Percentiles rank a stretch among this genome's conserved stretches.
Evolutionary conservation across 441 rosid genomes (phyloP).

Genomic region (Gossypium aridum): DNA sequence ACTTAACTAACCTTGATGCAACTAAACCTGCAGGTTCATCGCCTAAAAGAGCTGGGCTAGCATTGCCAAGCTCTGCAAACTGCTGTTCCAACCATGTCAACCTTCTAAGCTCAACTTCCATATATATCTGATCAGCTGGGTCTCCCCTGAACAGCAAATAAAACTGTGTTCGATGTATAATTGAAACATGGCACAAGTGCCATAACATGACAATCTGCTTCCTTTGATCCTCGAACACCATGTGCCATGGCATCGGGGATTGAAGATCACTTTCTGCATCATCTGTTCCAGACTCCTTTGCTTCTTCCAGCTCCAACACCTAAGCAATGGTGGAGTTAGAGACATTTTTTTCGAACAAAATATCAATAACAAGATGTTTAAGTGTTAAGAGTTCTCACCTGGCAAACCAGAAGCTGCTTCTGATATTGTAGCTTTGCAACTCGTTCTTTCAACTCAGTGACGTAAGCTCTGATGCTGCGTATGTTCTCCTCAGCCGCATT

Average conservation of each 20-base stretch:
- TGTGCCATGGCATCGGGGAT: slow-evolving; percentile 66
- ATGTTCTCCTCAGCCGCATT: slow-evolving; percentile 92
- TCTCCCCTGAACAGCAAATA: slow-evolving; percentile 78
- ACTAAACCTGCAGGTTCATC: slow-evolving; percentile 87
- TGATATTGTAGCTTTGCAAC: slow-evolving; percentile 94
- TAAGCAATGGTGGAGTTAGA: slow-evolving; percentile 14
- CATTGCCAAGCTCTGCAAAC: slow-evolving; percentile 87
- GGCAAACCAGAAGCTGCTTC: slow-evolving; percentile 94
- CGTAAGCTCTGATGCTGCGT: slow-evolving; percentile 70
- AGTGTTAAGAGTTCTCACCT: slow-evolving; percentile 35
- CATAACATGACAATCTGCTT: slow-evolving; percentile 88
- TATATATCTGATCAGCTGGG: slow-evolving; percentile 70
- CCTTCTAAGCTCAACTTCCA: slow-evolving; percentile 91
- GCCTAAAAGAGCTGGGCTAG: slow-evolving; percentile 82
- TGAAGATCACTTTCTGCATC: slow-evolving; percentile 33
- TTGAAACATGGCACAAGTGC: slow-evolving; percentile 88
- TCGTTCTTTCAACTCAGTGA: slow-evolving; percentile 83
- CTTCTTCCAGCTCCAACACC: slow-evolving; percentile 83
- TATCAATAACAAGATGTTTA: not conserved
- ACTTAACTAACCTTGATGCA: slow-evolving; percentile 52
- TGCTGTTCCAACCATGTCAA: slow-evolving; percentile 88
- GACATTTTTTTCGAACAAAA: not conserved
- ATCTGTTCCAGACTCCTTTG: slow-evolving; percentile 32
- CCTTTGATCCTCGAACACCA: slow-evolving; percentile 71
- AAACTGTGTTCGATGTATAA: slow-evolving; percentile 80